Conservation (phyloP, 129 eudicot genomes). For the Daucus carota region DH1_v3.0 NC_030381.2:51416501-51417000, state of each 20-base stretch:
- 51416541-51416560: neutral
- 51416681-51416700: conserved; percentile 15
- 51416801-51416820: conserved; percentile 8
- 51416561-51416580: neutral
- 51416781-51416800: conserved; percentile 18
- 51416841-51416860: neutral
- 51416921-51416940: neutral
- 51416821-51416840: neutral
- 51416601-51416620: conserved; percentile 20
- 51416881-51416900: neutral
- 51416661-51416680: conserved; percentile 7
- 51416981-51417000: neutral
- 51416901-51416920: neutral
- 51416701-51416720: neutral
- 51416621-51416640: neutral
- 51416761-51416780: conserved; percentile 28
- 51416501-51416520: neutral
- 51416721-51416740: neutral
- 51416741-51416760: neutral
- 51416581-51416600: neutral
- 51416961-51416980: neutral
- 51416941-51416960: neutral
- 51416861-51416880: neutral
- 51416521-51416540: neutral
- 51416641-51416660: neutral